Evolutionary conservation across 805 yeast species (phyloP).

Genomic region (Jamesozyma jinghongensis): DNA sequence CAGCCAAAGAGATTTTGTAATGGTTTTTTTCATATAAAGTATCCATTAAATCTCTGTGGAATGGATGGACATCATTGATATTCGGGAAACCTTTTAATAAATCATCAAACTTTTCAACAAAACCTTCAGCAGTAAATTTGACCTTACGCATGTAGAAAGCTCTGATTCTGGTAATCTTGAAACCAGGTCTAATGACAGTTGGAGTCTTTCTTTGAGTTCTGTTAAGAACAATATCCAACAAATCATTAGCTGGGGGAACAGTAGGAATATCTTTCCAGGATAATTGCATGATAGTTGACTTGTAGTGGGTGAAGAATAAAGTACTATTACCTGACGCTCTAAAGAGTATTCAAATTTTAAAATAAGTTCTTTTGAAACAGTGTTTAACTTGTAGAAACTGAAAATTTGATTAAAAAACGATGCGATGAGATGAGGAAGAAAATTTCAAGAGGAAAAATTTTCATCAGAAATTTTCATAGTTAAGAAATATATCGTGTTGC

Average conservation of each 20-base stretch:
- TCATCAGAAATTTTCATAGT: conserved; percentile 1
- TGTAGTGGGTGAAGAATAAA: not conserved
- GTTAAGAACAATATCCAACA: conserved; percentile 92
- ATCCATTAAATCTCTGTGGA: conserved; percentile 96
- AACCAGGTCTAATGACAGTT: conserved; percentile 96
- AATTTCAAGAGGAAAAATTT: conserved; percentile 1
- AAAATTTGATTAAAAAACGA: not conserved
- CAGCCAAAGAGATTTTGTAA: conserved; percentile 92
- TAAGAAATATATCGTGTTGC: not conserved
- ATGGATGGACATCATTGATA: conserved; percentile 95
- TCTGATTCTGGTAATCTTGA: conserved; percentile 90
- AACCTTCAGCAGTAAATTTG: conserved; percentile 92
- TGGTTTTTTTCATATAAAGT: conserved; percentile 97
- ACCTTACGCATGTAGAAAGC: conserved; percentile 98
- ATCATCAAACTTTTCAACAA: conserved; percentile 83
- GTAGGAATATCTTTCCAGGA: conserved; percentile 98
- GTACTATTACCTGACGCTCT: not conserved
- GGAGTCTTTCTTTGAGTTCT: conserved; percentile 98
- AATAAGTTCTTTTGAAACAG: too few relatives aligned
- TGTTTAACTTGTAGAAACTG: not conserved
- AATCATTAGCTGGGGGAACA: conserved; percentile 84
- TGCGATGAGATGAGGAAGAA: conserved; percentile 1
- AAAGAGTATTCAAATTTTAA: not conserved
- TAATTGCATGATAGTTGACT: conserved; percentile 60
- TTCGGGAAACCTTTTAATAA: conserved; percentile 86